Base-by-base conservation (phyloP, 495 filamentous ascomycete genomes). In the Xylaria venustula region DNA sequence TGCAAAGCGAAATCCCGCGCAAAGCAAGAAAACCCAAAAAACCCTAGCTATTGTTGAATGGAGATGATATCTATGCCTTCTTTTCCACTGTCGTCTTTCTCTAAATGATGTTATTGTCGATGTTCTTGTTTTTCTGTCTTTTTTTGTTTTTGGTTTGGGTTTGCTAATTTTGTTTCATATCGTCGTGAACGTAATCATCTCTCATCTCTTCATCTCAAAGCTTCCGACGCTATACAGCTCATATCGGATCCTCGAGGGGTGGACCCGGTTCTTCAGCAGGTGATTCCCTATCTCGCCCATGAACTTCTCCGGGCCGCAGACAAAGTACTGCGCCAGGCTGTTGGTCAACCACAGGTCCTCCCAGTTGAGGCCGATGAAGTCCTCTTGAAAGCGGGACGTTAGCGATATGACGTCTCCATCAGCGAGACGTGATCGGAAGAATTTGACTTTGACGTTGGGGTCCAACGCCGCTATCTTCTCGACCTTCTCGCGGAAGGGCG, bases 251-350 rank as follows among this genome's bases (percentile, higher is more conserved):
- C 79, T 76, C 15, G 79, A 79, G 8, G 67, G 67, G 7, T 57
- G 56, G 0, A 87, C 83, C 0, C 84, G 82, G 26, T 67, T 60
- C 1, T 57, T 71, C 54, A 70, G 65, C 41, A 88, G 69, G 48
- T 72, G 70, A 2, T 62, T 62, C 44, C 77, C 64, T 28, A 78
- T 77, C 48, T 80, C 79, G 2, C 67, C 64, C 86, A 88, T 88
- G 72, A 88, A 88, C 23, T 68, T 65, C 41, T 75, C 75, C 0
- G 85, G 85, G 1, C 86, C 86, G 59, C 88, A 91, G 42, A 90
- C 69, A 64, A 82, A 91, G 63, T 90, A 92, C 67, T 85, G 77
- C 0, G 88, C 76, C 45, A 63, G 65, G 2, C 67, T 25, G 63
- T 87, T 69, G 23, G 73, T 74, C 4, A 87, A 67, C 62, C 79